phyloP scores from a whole-genome alignment of 805 yeast species.

The Cyberlindnera sargentensis region DNA sequence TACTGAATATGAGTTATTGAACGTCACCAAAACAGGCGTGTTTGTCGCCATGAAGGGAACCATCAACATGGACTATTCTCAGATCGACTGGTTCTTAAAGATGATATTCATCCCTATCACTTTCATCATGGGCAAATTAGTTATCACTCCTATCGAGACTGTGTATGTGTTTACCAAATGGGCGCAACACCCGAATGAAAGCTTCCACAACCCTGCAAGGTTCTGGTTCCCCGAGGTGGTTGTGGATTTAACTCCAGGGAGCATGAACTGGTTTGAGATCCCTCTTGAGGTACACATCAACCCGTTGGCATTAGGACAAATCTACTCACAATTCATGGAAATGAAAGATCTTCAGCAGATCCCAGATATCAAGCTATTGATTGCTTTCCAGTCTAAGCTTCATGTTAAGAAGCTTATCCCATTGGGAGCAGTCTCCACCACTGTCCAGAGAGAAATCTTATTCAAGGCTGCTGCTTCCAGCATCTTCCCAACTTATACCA shows the following conservation, averaged over 20 bases:
- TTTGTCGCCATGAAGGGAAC: constrained; percentile 5
- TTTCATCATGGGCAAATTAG: constrained; percentile 2
- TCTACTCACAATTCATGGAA: constrained; percentile 4
- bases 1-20: constrained; percentile 4
- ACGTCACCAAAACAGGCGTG: constrained; percentile 13
- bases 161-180: constrained; percentile 10
- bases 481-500: neutral
- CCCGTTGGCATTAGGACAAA: constrained; percentile 6
- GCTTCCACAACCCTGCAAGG: constrained; percentile 4
- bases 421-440: constrained; percentile 5
- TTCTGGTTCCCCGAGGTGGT: constrained; percentile 1
- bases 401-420: constrained; percentile 1
- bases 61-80: constrained; percentile 14
- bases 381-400: constrained; percentile 5
- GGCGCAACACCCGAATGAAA: constrained; percentile 3
- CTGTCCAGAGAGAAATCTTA: neutral
- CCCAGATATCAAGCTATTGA: constrained; percentile 1
- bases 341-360: constrained; percentile 1
- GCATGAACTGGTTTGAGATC: constrained; percentile 5
- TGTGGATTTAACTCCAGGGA: constrained; percentile 11
- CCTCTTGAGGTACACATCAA: constrained; percentile 4
- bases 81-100: constrained; percentile 7
- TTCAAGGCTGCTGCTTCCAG: neutral
- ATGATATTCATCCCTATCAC: constrained; percentile 5
- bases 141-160: constrained; percentile 1